Evolutionary conservation across 805 yeast species (phyloP), one percentile per base, ranked within the genome.

Genomic region (Wickerhamia fluorescens): DNA sequence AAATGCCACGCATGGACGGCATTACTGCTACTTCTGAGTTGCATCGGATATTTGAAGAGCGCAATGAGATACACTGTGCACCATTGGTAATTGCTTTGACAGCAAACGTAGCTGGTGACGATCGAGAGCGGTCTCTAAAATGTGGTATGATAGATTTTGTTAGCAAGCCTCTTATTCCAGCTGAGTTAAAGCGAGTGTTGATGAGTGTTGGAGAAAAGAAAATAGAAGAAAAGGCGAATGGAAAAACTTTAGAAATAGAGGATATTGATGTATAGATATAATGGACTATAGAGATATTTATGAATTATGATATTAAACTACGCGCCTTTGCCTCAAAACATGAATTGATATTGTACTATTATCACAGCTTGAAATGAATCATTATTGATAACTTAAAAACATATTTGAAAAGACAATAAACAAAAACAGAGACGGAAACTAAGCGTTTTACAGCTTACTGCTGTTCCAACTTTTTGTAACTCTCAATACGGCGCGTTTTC

Each of bases 1-100:
- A 73, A 28, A 61, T 73, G 63, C 75, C 76, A 6, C 50, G 63
- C 11, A 60, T 69, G 35, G 82, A 75, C 44, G 82, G 82, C 1
- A 58, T 72, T n/a, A 60, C 65, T 4, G 64, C 74, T 2, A 60
- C 73, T 0, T 47, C 46, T 7, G 71, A 66, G 31, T 42, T 68
- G 21, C 44, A 41, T 24, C 45, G 49, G 25, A 30, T 43, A 15
- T 67, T 65, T 30, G 20, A 20, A 1, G 49, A 44, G 7, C 36
- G 40, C 11, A 41, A 44, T 3, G 34, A 37, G 6, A 38, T 19
- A 9, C 30, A 35, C 2, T 36, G 26, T 20, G 28, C 56, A 26
- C 71, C 72, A n/a, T 42, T 53, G 11, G 51, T 68, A 5, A 59
- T 68, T 8, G 73, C 73, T 7, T 47, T 68, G 35, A 69, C 73